Percentiles rank a stretch among this genome's conserved stretches.
Conservation (phyloP, 129 eudicot species). For the Artemisia tridentata region DNA sequence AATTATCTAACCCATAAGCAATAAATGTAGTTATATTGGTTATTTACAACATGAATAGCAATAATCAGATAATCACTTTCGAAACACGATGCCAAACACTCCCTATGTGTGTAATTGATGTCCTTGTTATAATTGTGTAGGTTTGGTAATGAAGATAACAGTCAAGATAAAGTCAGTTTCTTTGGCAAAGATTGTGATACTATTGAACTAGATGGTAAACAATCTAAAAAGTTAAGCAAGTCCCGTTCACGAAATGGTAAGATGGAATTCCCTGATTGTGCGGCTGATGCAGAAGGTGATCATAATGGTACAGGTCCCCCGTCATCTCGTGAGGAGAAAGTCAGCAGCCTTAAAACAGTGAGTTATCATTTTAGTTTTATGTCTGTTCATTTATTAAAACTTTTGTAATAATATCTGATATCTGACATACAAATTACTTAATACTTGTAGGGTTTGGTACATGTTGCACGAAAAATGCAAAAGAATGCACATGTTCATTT, state of each 20-base stretch:
- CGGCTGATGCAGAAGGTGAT: slow-evolving; percentile 73
- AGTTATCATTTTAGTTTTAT: slow-evolving; percentile 25
- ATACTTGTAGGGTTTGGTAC: slow-evolving; percentile 69
- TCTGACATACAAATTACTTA: not conserved
- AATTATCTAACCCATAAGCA: no score
- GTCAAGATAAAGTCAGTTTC: slow-evolving; percentile 43
- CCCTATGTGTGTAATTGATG: slow-evolving; percentile 10
- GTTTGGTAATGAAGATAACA: slow-evolving; percentile 48
- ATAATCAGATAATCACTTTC: no score
- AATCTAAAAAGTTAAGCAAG: slow-evolving; percentile 53
- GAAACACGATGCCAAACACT: no score
- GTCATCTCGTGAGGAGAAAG: slow-evolving; percentile 92
- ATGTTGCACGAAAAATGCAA: slow-evolving; percentile 90
- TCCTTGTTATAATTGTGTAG: slow-evolving; percentile 30
- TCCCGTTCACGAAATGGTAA: slow-evolving; percentile 64
- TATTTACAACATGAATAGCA: no score
- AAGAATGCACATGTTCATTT: slow-evolving; percentile 96
- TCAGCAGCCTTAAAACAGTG: slow-evolving; percentile 97
- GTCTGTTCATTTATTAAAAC: no score
- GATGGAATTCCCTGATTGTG: slow-evolving; percentile 70
- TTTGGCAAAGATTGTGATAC: slow-evolving; percentile 59
- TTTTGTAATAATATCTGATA: no score
- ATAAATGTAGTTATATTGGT: no score
- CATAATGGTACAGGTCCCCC: slow-evolving; percentile 74
- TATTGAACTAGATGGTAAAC: slow-evolving; percentile 64